Percentiles rank a stretch among this genome's conserved stretches.
These are phyloP conservation scores for Persicaria maculosa DNA, from an alignment of 148 eudicot species.

Conservation along the genomic window DNA sequence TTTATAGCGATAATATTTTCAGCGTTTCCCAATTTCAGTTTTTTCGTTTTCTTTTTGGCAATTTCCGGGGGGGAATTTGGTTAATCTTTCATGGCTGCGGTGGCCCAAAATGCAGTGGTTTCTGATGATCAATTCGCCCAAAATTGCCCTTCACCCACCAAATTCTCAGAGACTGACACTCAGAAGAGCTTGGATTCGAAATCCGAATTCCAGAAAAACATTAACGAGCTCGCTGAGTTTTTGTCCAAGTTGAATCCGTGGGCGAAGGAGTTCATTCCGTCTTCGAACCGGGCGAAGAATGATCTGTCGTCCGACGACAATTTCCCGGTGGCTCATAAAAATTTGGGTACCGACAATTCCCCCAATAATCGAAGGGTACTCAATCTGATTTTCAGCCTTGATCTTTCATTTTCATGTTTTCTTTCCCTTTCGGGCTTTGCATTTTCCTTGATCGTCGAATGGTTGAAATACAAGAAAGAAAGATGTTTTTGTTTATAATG, in stretches of 20 bases:
- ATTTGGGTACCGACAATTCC: constrained; percentile 31
- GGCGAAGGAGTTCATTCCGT: constrained; percentile 85
- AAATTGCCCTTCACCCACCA: constrained; percentile 27
- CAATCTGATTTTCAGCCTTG: background rate
- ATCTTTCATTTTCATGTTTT: background rate
- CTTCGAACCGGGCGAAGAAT: constrained; percentile 31
- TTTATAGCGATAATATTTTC: background rate
- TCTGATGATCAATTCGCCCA: constrained; percentile 32
- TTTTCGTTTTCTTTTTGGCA: background rate
- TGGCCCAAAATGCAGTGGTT: constrained; percentile 31
- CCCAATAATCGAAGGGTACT: constrained; percentile 70
- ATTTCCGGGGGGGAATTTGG: background rate
- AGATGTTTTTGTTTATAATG: background rate
- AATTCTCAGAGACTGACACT: constrained; percentile 33
- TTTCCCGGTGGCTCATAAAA: constrained; percentile 31
- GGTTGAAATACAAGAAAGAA: background rate
- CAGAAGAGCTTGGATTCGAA: constrained; percentile 32
- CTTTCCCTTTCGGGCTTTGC: background rate
- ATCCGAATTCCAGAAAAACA: constrained; percentile 45
- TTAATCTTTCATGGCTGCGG: constrained; percentile 37
- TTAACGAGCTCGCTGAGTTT: constrained; percentile 54
- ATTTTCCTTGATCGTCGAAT: background rate
- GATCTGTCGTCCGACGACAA: constrained; percentile 30
- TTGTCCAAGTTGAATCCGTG: constrained; percentile 74
- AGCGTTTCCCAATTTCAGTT: constrained; percentile 3